Evolutionary conservation across 2,329 filamentous ascomycete species (phyloP), one percentile per base, ranked within the genome.

Genomic region (Pseudophaeomoniella oleicola): DNA sequence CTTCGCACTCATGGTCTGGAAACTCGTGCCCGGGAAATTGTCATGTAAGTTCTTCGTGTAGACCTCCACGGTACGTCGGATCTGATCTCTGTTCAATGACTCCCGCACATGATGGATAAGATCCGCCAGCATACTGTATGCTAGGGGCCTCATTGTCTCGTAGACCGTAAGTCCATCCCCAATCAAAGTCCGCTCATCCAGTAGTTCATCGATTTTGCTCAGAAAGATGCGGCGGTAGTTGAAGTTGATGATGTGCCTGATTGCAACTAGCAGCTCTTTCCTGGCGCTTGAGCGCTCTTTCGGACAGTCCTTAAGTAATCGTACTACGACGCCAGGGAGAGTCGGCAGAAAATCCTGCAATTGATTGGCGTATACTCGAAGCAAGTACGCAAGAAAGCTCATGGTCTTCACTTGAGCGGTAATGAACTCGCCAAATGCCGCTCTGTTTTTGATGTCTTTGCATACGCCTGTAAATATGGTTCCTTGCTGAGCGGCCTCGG

Each of bases 1-100:
- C 57, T 96, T 98, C 0, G 90, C 92, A 49, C 90, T 96, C 90
- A 99, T 99, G 0, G 90, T 98, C 58, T 98, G 92, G 53, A 98
- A 98, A 57, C 88, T 98, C 0, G 92, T 96, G 5, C 92, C 92
- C 0, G 90, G 92, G 44, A 94, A 94, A 44, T 84, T 85, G 56
- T 96, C 90, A 51, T 94, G 86, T 15, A 98, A 65, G 50, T 96
- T 96, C 52, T 81, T 85, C 2, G 92, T 96, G 58, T 98, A 99
- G 3, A 98, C 90, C 53, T 94, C 84, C 6, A 98, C 86, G 0
- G 92, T 96, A 52, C 87, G 83, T 33, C 87, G 77, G 43, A 99
- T 98, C 60, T 96, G 90, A 46, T 88, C 81, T 6, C 85, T 81
- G 15, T 73, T 77, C 15, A 99, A 65, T n/a, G 78, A 78, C 42